Evolutionary conservation across 495 filamentous ascomycete species (phyloP).

Genomic region (Daldinia caldariorum): DNA sequence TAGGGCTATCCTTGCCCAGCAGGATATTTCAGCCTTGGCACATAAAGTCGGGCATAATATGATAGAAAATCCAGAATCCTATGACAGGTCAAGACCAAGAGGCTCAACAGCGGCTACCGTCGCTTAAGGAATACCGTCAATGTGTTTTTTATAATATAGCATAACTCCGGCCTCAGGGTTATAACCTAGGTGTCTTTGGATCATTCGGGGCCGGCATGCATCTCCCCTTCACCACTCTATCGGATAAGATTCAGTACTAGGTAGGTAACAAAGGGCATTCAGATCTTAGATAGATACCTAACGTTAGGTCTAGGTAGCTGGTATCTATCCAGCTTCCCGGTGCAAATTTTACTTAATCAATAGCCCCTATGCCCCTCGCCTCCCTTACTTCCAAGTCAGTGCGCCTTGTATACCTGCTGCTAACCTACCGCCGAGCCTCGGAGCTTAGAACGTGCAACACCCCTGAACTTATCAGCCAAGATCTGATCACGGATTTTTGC

Average conservation of each 20-base stretch:
- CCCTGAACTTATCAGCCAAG: neutral
- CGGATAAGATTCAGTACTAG: conserved; percentile 2
- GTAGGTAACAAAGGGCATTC: neutral
- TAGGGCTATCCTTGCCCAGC: neutral
- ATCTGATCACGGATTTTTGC: neutral
- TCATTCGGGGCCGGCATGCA: conserved; percentile 6
- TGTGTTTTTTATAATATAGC: no score
- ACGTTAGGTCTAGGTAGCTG: no score
- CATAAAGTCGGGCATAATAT: neutral
- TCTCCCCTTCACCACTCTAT: conserved; percentile 4
- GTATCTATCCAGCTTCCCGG: neutral
- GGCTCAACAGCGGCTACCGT: neutral
- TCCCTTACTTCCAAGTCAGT: conserved; percentile 4
- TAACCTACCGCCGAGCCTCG: neutral
- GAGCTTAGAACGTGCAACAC: neutral
- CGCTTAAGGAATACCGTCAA: neutral
- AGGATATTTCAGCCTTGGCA: no score
- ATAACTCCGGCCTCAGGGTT: neutral
- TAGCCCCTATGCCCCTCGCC: no score
- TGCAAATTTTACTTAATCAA: neutral
- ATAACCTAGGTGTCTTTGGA: conserved; percentile 6
- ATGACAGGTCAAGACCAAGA: no score
- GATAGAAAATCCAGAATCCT: neutral
- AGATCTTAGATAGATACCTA: neutral
- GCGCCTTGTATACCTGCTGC: neutral